Base-by-base conservation (phyloP, 2,329 filamentous ascomycete genomes). In the Talaromyces verruculosus region DNA sequence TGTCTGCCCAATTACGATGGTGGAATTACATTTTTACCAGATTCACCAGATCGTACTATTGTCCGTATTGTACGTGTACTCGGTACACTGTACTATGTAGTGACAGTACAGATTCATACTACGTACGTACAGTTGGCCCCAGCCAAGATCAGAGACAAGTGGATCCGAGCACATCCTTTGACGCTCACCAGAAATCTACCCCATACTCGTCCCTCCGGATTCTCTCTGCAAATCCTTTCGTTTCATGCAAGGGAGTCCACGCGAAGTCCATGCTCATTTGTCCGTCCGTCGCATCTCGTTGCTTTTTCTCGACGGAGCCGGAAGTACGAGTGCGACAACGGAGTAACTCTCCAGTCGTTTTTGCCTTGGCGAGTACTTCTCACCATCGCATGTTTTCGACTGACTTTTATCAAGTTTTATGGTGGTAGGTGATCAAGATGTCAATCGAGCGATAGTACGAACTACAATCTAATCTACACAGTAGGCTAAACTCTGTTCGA, bases 191-290 rank as follows among this genome's bases (percentile, higher is more conserved):
- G 35, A 28, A 30, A 11, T 53, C 19, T 64, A 64, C 62, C 62
- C 62, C 62, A 64, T 64, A 64, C 53, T 64, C 51, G 15, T 28
- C 28, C 53, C 53, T 64, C 62, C 49, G 49, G 49, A 57, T 58
- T 45, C 51, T 43, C 49, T 28, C 51, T 64, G 62, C 39, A 47
- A 64, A 64, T 49, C 62, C n/a, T 58, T 28, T 45, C 13, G 39
- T 58, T 64, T 64, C 45, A 64, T 64, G 62, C 51, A 64, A 64
- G 62, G 62, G 51, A 64, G 49, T 58, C 62, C 62, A 64, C 53
- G 62, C 62, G 62, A 58, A 64, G 61, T 55, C 61, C 61, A 63
- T 41, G 61, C 25, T 57, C 51, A 64, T 57, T 64, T 63, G 61
- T 39, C 61, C 47, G 35, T 35, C 25, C 37, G 22, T 59, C 55